phyloP scores from a whole-genome alignment of 2,329 filamentous ascomycete species.

The Ophidiomyces ophidiicola region DNA sequence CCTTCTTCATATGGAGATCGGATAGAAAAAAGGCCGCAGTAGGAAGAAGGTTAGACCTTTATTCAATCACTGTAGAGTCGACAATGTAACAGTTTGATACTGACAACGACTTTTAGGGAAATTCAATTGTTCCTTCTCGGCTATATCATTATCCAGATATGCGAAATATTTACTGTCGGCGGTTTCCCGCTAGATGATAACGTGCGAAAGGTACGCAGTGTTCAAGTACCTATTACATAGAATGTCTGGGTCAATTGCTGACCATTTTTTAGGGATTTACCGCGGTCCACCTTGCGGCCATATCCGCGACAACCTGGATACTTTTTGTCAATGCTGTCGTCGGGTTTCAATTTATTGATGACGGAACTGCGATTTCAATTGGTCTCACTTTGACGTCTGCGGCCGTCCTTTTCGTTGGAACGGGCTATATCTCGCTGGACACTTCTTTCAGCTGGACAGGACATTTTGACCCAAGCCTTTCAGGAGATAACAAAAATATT shows the following conservation, averaged over 20 bases:
- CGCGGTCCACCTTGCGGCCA: slow-evolving; percentile 78
- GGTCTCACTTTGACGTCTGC: slow-evolving; percentile 62
- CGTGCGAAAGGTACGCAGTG: slow-evolving; percentile 54
- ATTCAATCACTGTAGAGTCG: neutral
- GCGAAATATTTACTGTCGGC: slow-evolving; percentile 92
- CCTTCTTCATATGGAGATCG: slow-evolving; percentile 63
- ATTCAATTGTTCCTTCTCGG: slow-evolving; percentile 88
- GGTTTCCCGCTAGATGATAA: slow-evolving; percentile 63
- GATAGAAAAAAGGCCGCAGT: slow-evolving; percentile 89
- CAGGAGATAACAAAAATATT: slow-evolving; percentile 54
- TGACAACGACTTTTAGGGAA: slow-evolving; percentile 48
- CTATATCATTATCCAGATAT: slow-evolving; percentile 79
- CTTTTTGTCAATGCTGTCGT: slow-evolving; percentile 84
- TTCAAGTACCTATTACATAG: neutral
- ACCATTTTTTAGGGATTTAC: slow-evolving; percentile 56
- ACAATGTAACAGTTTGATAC: neutral
- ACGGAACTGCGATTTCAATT: slow-evolving; percentile 76
- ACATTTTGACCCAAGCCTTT: slow-evolving; percentile 54
- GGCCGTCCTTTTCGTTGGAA: slow-evolving; percentile 65
- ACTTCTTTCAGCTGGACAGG: slow-evolving; percentile 78
- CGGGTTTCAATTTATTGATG: slow-evolving; percentile 85
- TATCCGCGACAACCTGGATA: slow-evolving; percentile 79
- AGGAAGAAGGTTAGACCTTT: slow-evolving; percentile 59
- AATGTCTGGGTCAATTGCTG: neutral
- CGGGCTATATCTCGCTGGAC: slow-evolving; percentile 89